These are phyloP conservation scores for Sphaerosporella brunnea DNA, from an alignment of 495 filamentous ascomycete species.

Conservation along the genomic window DNA sequence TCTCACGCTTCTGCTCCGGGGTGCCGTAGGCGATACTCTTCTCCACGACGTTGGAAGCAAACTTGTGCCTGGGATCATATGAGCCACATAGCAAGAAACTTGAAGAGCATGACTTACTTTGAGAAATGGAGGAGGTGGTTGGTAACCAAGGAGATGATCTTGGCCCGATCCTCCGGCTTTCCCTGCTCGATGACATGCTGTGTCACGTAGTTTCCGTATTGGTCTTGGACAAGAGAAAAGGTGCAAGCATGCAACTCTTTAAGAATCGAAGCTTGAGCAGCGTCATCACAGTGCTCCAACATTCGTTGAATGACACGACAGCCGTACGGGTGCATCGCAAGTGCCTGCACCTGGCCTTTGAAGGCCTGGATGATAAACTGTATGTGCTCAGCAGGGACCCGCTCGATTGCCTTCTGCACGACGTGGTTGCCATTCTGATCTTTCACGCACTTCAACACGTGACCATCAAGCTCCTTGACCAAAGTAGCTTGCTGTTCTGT, in stretches of 20 bases:
- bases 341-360: constrained; percentile 54
- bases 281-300: constrained; percentile 65
- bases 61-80: constrained; percentile 51
- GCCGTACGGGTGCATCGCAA: constrained; percentile 69
- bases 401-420: constrained; percentile 84
- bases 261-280: constrained; percentile 52
- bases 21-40: constrained; percentile 69
- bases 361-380: constrained; percentile 81
- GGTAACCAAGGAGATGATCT: constrained; percentile 57
- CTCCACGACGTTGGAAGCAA: constrained; percentile 93
- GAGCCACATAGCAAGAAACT: too few species aligned
- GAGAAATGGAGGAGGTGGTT: constrained; percentile 54
- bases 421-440: constrained; percentile 96
- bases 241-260: constrained; percentile 62
- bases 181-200: constrained; percentile 86
- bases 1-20: constrained; percentile 47
- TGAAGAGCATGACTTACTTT: constrained; percentile 30
- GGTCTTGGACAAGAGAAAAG: constrained; percentile 57
- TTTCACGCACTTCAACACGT: constrained; percentile 64
- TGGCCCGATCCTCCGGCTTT: constrained; percentile 50
- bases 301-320: constrained; percentile 90
- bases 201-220: constrained; percentile 92
- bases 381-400: constrained; percentile 63
- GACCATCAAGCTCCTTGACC: constrained; percentile 63
- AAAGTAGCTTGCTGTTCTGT: constrained; percentile 75